Base-by-base conservation (phyloP, 2,329 filamentous ascomycete species). In the Chaetomium strumarium region DNA sequence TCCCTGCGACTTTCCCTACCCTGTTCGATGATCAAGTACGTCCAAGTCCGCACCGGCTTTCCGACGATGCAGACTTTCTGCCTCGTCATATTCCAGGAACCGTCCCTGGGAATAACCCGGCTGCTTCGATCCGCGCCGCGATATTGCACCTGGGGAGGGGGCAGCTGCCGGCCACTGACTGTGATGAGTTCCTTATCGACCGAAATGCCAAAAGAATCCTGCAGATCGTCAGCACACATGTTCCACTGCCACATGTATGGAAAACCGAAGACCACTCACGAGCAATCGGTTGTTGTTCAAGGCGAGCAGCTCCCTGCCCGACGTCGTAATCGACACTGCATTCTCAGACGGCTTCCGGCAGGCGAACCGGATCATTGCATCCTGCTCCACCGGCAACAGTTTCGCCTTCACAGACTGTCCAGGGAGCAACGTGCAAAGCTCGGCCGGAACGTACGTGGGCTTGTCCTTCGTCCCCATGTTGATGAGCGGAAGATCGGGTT, bases 351-450 rank as follows among this genome's bases (percentile, higher is more conserved):
- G 88, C 0, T 70, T 70, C 4, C 85, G 78, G 51, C 85, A 88
- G 1, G 89, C 85, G 64, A 89, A 88, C 0, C 70, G 70, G 42
- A 92, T 81, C 88, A 93, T 91, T 0, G 70, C 62, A 0, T 77
- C 73, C 0, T 85, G 87, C 63, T 92, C 85, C 0, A 73, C 67
- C 0, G 76, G 71, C 0, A 66, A 75, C 14, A 91, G 72, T 60
- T 83, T 82, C 4, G 77, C 70, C 37, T 78, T 80, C 19, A 83
- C 75, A 0, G 78, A 67, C 62, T 93, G 88, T 0, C 86, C 86
- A 1, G 79, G 74, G 9, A 81, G 64, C 2, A 93, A 76, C 4
- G 71, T 67, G 56, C 86, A 83, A 6, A 83, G 70, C 64, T 91
- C 85, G 0, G 80, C 78, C 0, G 87, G 86, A 36, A 88, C 68